These are phyloP conservation scores for Ascoidea asiatica DNA, from an alignment of 805 yeast species.

Conservation along the genomic window DNA sequence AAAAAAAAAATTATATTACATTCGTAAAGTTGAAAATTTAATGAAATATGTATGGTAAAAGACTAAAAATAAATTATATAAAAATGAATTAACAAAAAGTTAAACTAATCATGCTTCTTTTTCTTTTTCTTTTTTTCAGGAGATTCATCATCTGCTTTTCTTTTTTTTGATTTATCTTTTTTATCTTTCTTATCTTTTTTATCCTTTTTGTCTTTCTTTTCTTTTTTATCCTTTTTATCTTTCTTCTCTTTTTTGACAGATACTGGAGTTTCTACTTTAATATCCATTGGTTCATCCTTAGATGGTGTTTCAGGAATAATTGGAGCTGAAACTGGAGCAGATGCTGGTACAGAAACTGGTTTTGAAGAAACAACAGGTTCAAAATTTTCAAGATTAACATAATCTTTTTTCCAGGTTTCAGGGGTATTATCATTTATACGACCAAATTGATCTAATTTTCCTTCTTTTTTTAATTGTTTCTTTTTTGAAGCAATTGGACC, in stretches of 20 bases:
- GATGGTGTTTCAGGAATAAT: constrained; percentile 18
- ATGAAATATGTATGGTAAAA: constrained; percentile 28
- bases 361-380: constrained; percentile 21
- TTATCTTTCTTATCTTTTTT: constrained; percentile 53
- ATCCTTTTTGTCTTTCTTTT: constrained; percentile 36
- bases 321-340: constrained; percentile 23
- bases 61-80: constrained; percentile 5
- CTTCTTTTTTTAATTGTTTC: constrained; percentile 95
- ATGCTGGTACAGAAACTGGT: constrained; percentile 30
- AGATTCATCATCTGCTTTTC: constrained; percentile 33
- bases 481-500: constrained; percentile 98
- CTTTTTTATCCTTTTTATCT: constrained; percentile 40
- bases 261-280: constrained; percentile 12
- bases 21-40: constrained; percentile 26
- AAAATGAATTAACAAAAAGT: constrained; percentile 5
- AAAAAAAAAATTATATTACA: too few relatives aligned
- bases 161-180: constrained; percentile 40
- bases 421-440: constrained; percentile 92
- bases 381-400: constrained; percentile 57
- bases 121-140: constrained; percentile 39
- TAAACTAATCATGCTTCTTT: constrained; percentile 11
- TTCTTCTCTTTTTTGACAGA: constrained; percentile 32
- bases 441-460: constrained; percentile 93
- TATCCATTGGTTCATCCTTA: too few relatives aligned
- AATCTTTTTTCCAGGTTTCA: constrained; percentile 75